Percentiles rank a stretch among this genome's conserved stretches.
These are phyloP conservation scores for Irpex sp. DNA, from an alignment of 1,284 basidiomycete genomes.

Conservation along the genomic window DNA sequence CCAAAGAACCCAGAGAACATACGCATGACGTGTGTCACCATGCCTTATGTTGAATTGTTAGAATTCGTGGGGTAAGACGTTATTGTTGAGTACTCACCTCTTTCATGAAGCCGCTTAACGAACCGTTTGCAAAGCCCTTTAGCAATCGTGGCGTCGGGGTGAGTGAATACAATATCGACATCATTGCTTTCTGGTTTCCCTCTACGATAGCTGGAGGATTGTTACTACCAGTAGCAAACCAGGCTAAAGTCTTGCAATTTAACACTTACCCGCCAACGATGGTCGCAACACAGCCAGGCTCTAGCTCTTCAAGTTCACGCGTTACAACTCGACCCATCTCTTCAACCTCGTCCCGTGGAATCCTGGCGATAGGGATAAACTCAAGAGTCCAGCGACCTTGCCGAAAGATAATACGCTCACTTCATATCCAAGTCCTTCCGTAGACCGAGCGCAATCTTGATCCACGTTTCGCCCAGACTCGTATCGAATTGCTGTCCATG, in stretches of 20 bases:
- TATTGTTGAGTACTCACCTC: conserved; percentile 34
- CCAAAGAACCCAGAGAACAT: conserved; percentile 12
- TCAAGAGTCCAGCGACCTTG: background rate
- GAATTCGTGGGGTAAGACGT: background rate
- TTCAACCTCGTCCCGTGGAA: conserved; percentile 66
- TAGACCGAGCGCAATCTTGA: conserved; percentile 49
- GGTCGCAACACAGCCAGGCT: conserved; percentile 58
- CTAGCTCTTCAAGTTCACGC: conserved; percentile 50
- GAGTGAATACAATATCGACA: conserved; percentile 77
- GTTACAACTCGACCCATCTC: conserved; percentile 57
- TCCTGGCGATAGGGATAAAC: conserved; percentile 31
- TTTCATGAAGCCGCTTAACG: conserved; percentile 48
- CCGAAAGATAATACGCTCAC: conserved; percentile 16
- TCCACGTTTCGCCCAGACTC: conserved; percentile 31
- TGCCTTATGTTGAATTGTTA: conserved; percentile 31
- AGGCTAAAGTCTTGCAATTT: background rate
- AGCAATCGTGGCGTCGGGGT: conserved; percentile 46
- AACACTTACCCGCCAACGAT: conserved; percentile 66
- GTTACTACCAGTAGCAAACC: background rate
- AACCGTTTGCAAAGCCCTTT: conserved; percentile 49
- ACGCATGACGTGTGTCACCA: conserved; percentile 71
- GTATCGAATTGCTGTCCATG: conserved; percentile 8
- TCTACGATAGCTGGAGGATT: conserved; percentile 57
- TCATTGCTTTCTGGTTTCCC: conserved; percentile 74
- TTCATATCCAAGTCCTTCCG: conserved; percentile 45